These are phyloP conservation scores for Acer yangbiense DNA, from an alignment of 345 rosid species.

Conservation along the genomic window DNA sequence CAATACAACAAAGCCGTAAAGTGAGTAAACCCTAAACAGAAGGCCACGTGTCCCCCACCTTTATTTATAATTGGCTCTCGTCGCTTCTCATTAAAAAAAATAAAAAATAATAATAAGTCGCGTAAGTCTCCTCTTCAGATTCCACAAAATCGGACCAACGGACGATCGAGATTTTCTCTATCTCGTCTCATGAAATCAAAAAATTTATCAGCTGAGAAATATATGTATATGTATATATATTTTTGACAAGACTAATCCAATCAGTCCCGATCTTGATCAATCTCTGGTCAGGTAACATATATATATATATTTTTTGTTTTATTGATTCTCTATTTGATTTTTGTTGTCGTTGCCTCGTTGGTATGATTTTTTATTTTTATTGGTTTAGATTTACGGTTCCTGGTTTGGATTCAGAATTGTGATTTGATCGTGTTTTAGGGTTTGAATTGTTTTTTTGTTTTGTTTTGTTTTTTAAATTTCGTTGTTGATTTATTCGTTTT, in stretches of 20 bases:
- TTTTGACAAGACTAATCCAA: not conserved
- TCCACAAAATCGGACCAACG: not conserved
- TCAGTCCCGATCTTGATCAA: not conserved
- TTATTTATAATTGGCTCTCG: not conserved
- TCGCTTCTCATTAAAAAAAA: not conserved
- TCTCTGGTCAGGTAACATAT: constrained; percentile 7
- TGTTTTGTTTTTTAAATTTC: not conserved
- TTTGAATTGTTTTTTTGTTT: not conserved
- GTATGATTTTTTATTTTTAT: not conserved
- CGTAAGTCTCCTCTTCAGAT: not conserved
- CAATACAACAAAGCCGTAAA: too few species aligned
- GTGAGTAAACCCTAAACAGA: not conserved
- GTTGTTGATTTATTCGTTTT: not conserved
- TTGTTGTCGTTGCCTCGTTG: not conserved
- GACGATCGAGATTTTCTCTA: not conserved
- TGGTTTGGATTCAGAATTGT: not conserved
- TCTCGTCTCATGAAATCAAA: not conserved
- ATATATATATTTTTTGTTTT: not conserved
- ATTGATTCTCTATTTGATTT: not conserved
- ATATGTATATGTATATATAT: not conserved
- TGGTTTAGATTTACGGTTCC: not conserved
- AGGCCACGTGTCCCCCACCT: not conserved
- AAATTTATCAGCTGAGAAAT: not conserved
- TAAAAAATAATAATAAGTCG: not conserved
- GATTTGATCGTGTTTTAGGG: not conserved